phyloP scores from a whole-genome alignment of 129 eudicot genomes.

The Tagetes patula region DNA sequence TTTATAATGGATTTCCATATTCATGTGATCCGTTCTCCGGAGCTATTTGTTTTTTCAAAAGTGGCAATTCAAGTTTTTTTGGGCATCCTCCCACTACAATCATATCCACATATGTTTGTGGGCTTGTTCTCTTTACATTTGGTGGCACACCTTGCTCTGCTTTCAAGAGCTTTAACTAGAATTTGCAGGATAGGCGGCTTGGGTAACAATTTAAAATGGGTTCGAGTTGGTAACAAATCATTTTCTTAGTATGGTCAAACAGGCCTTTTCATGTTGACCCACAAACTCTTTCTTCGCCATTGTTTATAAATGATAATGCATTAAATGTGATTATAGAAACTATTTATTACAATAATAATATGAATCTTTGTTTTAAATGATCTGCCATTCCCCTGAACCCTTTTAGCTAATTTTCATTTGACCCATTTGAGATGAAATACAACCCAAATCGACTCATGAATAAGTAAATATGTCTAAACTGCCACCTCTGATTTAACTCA shows the following conservation, averaged over 20 bases:
- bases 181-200: neutral
- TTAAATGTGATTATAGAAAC: neutral
- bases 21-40: neutral
- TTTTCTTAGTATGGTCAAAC: neutral
- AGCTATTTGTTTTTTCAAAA: neutral
- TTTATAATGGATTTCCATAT: neutral
- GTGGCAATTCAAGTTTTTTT: slow-evolving; percentile 3
- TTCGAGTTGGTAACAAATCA: neutral
- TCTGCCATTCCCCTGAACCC: neutral
- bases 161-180: neutral
- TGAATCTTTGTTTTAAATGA: neutral
- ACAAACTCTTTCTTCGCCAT: neutral
- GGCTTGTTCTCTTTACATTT: neutral
- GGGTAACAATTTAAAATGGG: neutral
- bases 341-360: neutral
- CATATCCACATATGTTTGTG: neutral
- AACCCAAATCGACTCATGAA: neutral
- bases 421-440: neutral
- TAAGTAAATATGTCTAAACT: neutral
- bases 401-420: neutral
- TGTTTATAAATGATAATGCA: neutral
- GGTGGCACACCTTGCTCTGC: neutral
- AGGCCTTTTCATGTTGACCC: neutral
- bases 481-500: neutral
- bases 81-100: neutral